Base-by-base conservation (phyloP, 2,329 filamentous ascomycete species). In the Nothopassalora personata region DNA sequence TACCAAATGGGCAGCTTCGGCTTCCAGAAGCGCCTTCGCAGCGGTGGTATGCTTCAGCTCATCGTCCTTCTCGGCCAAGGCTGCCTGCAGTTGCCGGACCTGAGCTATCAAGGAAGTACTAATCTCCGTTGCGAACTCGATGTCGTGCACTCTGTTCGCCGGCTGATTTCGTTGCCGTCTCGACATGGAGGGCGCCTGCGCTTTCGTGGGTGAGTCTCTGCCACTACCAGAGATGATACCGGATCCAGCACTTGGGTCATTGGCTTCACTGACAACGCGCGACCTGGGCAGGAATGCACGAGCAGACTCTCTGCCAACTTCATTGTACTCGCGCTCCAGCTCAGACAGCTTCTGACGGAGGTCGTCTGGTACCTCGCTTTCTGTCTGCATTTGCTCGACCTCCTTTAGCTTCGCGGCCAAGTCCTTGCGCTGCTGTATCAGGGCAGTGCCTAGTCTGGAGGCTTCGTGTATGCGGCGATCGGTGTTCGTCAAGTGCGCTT, bases 61-160 rank as follows among this genome's bases (percentile, higher is more conserved):
- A 54, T 96, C 92, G 64, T 99, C 94, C 66, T 91, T 89, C 75
- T 97, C 91, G 0, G 87, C 83, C 10, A 99, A 81, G 15, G 96
- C 80, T 2, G 86, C 83, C 74, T 99, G 94, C 56, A 99, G 77
- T 71, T 94, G 91, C 62, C 94, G 88, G 53, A 99, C 89, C 76
- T 97, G 94, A n/a, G 89, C 86, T 54, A 99, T 87, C 54, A 99
- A 81, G 1, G 91, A 96, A 5, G 91, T 96, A 71, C 91, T 97
- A 69, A 99, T 97, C 72, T 99, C 93, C 53, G 94, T 92, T n/a
- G 93, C 94, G 71, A 99, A 96, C 68, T 97, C 91, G 71, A 99
- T 96, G 70, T 99, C 94, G 72, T 97, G 91, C 11, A 96, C 87
- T 54, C 92, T 86, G 71, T 87, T 94, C 9, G 88, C 84, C 1